A percentile compares a stretch with the other conserved stretches of the same genome.
Evolutionary conservation across 129 eudicot species (phyloP).

Genomic region (Chrysanthemum makinoi): DNA sequence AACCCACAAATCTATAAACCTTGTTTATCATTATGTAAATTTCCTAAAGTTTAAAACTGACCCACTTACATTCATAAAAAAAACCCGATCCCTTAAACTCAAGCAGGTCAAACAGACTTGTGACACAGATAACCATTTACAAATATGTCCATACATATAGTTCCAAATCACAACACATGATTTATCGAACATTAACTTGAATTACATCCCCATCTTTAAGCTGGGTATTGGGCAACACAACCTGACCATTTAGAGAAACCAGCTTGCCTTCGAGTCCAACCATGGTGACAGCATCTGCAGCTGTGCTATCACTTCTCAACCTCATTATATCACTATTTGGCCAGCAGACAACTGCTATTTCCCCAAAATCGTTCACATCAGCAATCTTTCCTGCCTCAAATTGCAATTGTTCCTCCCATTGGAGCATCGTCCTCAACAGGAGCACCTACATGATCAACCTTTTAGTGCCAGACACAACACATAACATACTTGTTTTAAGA

Average conservation of each 20-base stretch:
- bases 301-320: constrained; percentile 77
- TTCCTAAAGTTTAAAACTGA: too few relatives aligned
- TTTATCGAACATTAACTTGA: constrained; percentile 56
- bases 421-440: constrained; percentile 90
- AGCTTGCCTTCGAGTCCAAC: constrained; percentile 75
- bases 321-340: constrained; percentile 88
- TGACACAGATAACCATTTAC: not conserved
- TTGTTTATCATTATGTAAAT: too few relatives aligned
- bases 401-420: constrained; percentile 91
- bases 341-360: constrained; percentile 86
- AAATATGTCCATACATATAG: not conserved
- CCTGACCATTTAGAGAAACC: constrained; percentile 81
- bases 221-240: constrained; percentile 67
- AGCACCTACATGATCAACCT: constrained; percentile 44
- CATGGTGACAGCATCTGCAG: constrained; percentile 96
- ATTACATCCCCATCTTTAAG: constrained; percentile 94
- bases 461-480: not conserved
- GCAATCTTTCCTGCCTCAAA: constrained; percentile 61
- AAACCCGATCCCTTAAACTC: too few relatives aligned
- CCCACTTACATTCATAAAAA: too few relatives aligned
- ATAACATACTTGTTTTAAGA: not conserved
- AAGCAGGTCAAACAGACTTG: too few relatives aligned
- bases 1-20: too few relatives aligned
- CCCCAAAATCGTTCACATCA: constrained; percentile 36
- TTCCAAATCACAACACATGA: not conserved